Conservation (phyloP, 345 rosid genomes). For the Balakata baccata region DNA sequence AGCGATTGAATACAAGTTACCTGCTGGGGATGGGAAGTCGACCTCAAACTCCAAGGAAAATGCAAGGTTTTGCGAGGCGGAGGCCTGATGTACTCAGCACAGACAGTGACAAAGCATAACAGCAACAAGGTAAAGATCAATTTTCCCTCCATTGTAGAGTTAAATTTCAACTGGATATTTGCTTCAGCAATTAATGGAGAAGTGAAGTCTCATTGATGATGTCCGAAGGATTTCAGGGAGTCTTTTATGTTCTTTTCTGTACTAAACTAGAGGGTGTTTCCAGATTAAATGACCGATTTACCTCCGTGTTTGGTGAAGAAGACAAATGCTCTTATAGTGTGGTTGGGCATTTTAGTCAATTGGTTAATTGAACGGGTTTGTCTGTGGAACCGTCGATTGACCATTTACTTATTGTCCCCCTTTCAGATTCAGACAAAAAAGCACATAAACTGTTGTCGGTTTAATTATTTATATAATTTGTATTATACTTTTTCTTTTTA, state of each 20-base stretch:
- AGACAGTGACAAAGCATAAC: conserved; percentile 35
- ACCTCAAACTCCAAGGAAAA: conserved; percentile 53
- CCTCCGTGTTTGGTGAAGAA: not conserved
- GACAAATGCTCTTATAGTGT: too few species aligned
- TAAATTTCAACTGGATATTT: not conserved
- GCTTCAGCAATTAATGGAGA: not conserved
- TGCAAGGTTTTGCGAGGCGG: conserved; percentile 69
- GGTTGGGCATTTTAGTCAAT: too few species aligned
- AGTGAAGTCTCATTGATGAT: not conserved
- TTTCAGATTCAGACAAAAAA: too few species aligned
- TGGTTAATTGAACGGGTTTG: too few species aligned
- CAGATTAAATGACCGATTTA: not conserved
- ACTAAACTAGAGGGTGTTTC: not conserved
- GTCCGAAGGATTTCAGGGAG: not conserved
- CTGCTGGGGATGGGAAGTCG: conserved; percentile 69
- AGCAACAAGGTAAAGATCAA: conserved; percentile 14
- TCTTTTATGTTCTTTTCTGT: not conserved
- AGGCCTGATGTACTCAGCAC: conserved; percentile 61
- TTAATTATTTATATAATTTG: too few species aligned
- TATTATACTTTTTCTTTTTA: too few species aligned
- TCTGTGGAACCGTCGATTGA: too few species aligned
- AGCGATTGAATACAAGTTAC: conserved; percentile 25
- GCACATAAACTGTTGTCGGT: too few species aligned
- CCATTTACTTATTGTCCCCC: too few species aligned
- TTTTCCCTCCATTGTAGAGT: conserved; percentile 13